Evolutionary conservation across 768 basidiomycete species (phyloP), one percentile per base, ranked within the genome.

Genomic region (Terana coerulea): DNA sequence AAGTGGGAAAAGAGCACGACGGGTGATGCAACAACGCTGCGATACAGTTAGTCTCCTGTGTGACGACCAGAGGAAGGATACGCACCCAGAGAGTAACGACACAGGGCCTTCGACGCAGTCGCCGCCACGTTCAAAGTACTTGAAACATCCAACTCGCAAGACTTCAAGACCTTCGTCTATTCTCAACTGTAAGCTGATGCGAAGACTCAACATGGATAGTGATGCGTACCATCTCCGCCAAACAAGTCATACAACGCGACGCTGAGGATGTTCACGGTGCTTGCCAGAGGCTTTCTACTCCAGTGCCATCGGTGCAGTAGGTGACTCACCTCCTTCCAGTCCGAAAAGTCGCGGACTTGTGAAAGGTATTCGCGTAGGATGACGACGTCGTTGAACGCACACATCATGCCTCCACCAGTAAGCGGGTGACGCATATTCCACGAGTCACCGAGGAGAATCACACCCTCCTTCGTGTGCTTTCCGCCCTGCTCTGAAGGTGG

Each of bases 381-480:
- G 12, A 92, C 86, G 4, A 88, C 87, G 58, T 98, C 97, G 62
- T 83, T 78, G 41, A 98, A 73, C 2, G 93, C 94, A 33, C 98
- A 95, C 0, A 94, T 95, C 97, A 99, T 99, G 5, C 97, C 97
- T 10, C 94, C 93, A 5, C 97, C 97, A 0, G 97, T 99, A 19
- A 99, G 77, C 1, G 97, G 97, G 67, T 99, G 97, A 0, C 97
- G 89, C 95, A 98, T 98, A 65, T 98, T 99, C 88, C 92, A 95
- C 2, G 95, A 84, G 64, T 98, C 97, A 1, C 97, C 97, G 29
- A 97, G 74, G 55, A 98, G 81, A 52, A 99, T 71, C 9, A 82
- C 83, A 21, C 91, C 91, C 43, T 83, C 77, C 56, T 81, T 86
- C 5, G 65, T 69, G 50, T 59, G 67, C 56, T 55, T 55, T 1